phyloP scores from a whole-genome alignment of 1,284 basidiomycete species.

The Fomitopsis palustris region DNA sequence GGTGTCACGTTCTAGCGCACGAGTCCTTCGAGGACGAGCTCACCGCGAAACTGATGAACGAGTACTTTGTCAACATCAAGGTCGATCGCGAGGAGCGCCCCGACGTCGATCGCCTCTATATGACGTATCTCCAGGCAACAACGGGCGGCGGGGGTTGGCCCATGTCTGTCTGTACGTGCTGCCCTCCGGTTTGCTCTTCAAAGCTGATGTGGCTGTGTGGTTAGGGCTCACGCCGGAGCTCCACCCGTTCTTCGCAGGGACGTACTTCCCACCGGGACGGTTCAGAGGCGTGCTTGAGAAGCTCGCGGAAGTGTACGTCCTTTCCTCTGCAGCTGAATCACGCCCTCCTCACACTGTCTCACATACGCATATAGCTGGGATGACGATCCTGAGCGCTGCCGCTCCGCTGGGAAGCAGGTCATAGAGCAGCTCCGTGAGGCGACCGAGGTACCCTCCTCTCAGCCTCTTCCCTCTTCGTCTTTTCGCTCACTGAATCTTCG shows the following conservation, averaged over 20 bases:
- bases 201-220: neutral
- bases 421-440: conserved; percentile 18
- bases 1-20: conserved; percentile 31
- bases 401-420: conserved; percentile 18
- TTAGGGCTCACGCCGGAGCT: conserved; percentile 37
- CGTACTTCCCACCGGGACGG: conserved; percentile 35
- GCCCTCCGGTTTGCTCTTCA: neutral
- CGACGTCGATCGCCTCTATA: conserved; percentile 43
- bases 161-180: conserved; percentile 33
- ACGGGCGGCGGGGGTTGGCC: conserved; percentile 44
- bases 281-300: conserved; percentile 24
- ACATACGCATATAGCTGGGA: conserved; percentile 19
- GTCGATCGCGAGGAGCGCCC: conserved; percentile 44
- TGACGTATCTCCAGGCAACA: conserved; percentile 42
- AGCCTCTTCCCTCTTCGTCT: neutral
- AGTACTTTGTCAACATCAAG: conserved; percentile 42
- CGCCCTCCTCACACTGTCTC: neutral
- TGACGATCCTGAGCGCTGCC: conserved; percentile 18
- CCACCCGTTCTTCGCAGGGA: conserved; percentile 42
- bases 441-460: conserved; percentile 9
- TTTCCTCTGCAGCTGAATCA: neutral
- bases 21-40: conserved; percentile 41
- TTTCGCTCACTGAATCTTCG: neutral
- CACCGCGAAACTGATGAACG: conserved; percentile 40
- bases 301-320: conserved; percentile 22